Evolutionary conservation across 1,139 yeast genomes (phyloP).

Genomic region (Blastobotrys aristatus): DNA sequence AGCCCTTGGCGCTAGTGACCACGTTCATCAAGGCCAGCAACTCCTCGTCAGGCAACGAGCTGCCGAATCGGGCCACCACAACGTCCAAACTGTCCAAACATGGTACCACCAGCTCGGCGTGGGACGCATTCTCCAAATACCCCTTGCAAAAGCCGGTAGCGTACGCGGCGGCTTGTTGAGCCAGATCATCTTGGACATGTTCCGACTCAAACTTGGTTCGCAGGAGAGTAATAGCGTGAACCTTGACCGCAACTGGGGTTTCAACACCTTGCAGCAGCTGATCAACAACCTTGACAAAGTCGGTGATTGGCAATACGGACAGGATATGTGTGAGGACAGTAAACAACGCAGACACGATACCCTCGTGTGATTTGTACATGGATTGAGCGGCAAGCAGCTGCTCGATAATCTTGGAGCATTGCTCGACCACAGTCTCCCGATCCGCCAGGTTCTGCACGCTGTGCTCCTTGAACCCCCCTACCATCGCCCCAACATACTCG

Average conservation of each 20-base stretch:
- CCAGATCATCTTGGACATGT: slow-evolving; percentile 31
- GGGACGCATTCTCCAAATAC: background rate
- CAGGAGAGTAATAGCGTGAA: slow-evolving; percentile 47
- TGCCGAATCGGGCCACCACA: slow-evolving; percentile 60
- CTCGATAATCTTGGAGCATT: slow-evolving; percentile 22
- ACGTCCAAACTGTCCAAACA: slow-evolving; percentile 65
- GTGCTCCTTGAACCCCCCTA: slow-evolving; percentile 19
- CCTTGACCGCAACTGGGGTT: slow-evolving; percentile 27
- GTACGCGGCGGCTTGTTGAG: slow-evolving; percentile 34
- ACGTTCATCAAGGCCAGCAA: slow-evolving; percentile 47
- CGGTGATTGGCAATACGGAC: slow-evolving; percentile 66
- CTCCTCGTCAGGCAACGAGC: slow-evolving; percentile 21
- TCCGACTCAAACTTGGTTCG: slow-evolving; percentile 59
- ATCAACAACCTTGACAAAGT: slow-evolving; percentile 63
- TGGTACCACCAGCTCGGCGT: slow-evolving; percentile 52
- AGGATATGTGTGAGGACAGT: slow-evolving; percentile 57
- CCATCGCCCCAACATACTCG: slow-evolving; percentile 36
- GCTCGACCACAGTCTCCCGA: slow-evolving; percentile 10
- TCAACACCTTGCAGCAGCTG: slow-evolving; percentile 42
- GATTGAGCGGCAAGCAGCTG: slow-evolving; percentile 16
- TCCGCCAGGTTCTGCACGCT: slow-evolving; percentile 36
- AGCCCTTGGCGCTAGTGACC: slow-evolving; percentile 50
- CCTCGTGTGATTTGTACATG: slow-evolving; percentile 4
- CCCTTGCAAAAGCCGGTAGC: slow-evolving; percentile 7
- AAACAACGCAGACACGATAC: slow-evolving; percentile 26